phyloP scores from a whole-genome alignment of 495 filamentous ascomycete genomes.

The Penicillium alfredii region DNA sequence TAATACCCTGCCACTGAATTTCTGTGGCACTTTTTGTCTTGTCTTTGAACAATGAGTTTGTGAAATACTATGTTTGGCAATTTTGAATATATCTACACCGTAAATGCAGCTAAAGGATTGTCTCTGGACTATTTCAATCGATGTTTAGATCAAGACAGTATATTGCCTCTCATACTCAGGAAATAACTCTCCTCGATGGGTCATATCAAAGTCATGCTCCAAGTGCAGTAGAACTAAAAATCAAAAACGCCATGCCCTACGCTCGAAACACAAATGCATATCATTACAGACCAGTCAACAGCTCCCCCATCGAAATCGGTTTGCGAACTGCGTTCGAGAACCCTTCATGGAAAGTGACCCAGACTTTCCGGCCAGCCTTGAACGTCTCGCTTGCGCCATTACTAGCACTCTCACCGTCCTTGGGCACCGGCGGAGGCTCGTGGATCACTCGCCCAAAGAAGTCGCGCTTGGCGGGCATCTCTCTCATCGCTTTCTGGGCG shows the following conservation, averaged over 20 bases:
- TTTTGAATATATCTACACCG: constrained; percentile 1
- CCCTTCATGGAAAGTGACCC: constrained; percentile 95
- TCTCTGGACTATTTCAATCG: too few species aligned
- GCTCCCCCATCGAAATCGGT: constrained; percentile 77
- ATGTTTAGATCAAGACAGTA: too few species aligned
- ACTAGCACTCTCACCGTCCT: constrained; percentile 6
- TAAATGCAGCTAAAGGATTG: too few species aligned
- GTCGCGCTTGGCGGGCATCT: constrained; percentile 61
- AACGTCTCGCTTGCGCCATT: constrained; percentile 28
- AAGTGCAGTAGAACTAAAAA: too few species aligned
- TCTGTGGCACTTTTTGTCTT: too few species aligned
- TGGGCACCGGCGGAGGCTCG: constrained; percentile 31
- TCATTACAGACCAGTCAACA: constrained; percentile 50
- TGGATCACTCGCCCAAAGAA: constrained; percentile 79
- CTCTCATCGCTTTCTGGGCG: constrained; percentile 20
- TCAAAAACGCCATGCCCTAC: constrained; percentile 1
- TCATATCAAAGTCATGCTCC: too few species aligned
- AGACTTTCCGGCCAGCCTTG: constrained; percentile 57
- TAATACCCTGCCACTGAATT: neutral
- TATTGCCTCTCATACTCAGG: too few species aligned
- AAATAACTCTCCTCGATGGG: too few species aligned
- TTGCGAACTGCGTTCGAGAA: constrained; percentile 94
- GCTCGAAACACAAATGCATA: constrained; percentile 1
- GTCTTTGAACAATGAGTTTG: too few species aligned
- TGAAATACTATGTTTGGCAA: too few species aligned